Base-by-base conservation (phyloP, 768 basidiomycete genomes). In the Pulveroboletus ravenelii region DNA sequence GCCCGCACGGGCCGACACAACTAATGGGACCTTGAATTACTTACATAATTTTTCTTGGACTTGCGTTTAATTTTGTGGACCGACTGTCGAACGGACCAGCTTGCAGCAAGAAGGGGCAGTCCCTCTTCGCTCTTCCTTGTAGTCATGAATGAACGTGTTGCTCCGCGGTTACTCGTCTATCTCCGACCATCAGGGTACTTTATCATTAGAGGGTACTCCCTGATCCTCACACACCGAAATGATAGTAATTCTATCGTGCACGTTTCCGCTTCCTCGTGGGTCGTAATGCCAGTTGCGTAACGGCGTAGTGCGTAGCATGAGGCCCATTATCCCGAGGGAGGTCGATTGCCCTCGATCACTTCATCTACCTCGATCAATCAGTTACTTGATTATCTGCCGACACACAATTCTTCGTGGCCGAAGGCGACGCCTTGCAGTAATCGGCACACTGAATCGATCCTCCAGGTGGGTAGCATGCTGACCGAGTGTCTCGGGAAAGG, bases 211-310 rank as follows among this genome's bases (percentile, higher is more conserved):
- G n/a, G n/a, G n/a, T 45, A 8, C 38, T 53, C 52, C 62, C 51
- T 47, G 52, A 62, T 62, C 58, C 59, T 53, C 56, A 51, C 42
- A 51, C 42, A 27, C 37, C 30, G 27, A 54, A 32, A 49, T 41
- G 35, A 44, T 36, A 46, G 41, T 27, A 37, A 38, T 31, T 15
- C 34, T n/a, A 45, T 17, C 10, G 20, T 18, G 18, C 42, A 45
- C 35, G 23, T 39, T 18, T 34, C 41, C 12, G 25, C 51, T 30
- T 47, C 37, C 14, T 41, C 18, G 34, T 37, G 39, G n/a, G 36
- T 41, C 42, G 31, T 41, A 3, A 32, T 60, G 32, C 8, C 17
- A 39, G 39, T 55, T 44, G 51, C 38, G 38, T 52, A 30, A 52
- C 32, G 36, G 40, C 41, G 41, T 34, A 15, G 36, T 20, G 35